Conservation (phyloP, 257 asterid species). For the Anisodus acutangulus region DNA sequence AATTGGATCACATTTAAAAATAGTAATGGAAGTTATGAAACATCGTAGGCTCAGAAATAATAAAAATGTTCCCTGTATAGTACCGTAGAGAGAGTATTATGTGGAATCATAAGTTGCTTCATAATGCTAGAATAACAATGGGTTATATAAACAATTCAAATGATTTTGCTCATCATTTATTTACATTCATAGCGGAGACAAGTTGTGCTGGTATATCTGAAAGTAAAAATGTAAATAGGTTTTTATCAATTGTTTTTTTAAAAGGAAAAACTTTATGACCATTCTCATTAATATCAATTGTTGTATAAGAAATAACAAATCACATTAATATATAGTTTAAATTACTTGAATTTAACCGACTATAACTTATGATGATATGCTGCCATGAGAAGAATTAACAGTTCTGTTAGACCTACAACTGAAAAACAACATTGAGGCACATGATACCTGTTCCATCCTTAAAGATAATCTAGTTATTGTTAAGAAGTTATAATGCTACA, state of each 20-base stretch:
- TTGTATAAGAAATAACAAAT: no score
- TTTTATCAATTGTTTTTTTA: neutral
- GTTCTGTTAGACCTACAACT: neutral
- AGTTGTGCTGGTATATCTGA: neutral
- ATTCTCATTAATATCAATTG: neutral
- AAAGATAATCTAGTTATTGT: neutral
- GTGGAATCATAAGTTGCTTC: neutral
- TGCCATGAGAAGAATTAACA: constrained; percentile 1
- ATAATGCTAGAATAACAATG: neutral
- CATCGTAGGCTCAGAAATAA: neutral
- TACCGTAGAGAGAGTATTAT: neutral
- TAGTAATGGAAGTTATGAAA: constrained; percentile 4
- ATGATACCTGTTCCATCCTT: neutral
- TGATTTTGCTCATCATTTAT: neutral
- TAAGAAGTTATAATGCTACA: neutral
- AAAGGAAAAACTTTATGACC: neutral
- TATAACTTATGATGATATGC: neutral
- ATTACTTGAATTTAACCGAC: neutral
- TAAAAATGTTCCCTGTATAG: neutral
- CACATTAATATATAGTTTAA: neutral
- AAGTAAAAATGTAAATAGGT: neutral
- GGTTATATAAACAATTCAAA: neutral
- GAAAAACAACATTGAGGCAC: constrained; percentile 9
- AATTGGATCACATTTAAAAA: neutral
- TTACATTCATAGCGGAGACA: neutral